phyloP scores from a whole-genome alignment of 345 rosid species.

The Linum lewisii region DNA sequence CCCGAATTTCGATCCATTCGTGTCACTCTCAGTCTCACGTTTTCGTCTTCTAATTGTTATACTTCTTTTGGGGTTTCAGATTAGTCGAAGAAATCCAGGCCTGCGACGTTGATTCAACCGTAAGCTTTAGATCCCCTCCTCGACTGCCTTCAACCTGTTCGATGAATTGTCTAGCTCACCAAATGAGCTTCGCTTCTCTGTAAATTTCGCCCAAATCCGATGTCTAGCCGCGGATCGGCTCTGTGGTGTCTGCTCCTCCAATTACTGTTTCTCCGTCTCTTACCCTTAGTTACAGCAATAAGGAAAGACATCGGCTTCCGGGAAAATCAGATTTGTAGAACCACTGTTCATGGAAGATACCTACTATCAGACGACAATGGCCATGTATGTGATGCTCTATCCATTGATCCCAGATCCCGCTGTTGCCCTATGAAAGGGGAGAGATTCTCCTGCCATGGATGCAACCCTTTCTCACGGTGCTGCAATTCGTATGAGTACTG shows the following conservation, averaged over 20 bases:
- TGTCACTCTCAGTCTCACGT: not conserved
- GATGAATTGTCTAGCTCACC: not conserved
- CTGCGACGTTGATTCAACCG: not conserved
- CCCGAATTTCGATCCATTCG: not conserved
- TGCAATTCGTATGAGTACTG: conserved; percentile 86
- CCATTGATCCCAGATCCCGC: conserved; percentile 61
- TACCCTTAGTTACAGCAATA: conserved; percentile 30
- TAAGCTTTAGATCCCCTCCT: not conserved
- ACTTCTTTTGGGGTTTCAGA: not conserved
- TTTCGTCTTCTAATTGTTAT: not conserved
- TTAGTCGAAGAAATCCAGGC: too few species aligned
- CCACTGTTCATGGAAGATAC: conserved; percentile 79
- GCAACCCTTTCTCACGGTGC: conserved; percentile 67
- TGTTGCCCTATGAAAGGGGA: conserved; percentile 80
- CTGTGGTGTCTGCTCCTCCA: conserved; percentile 23
- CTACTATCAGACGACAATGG: conserved; percentile 79
- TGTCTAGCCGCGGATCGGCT: conserved; percentile 31
- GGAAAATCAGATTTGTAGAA: conserved; percentile 46
- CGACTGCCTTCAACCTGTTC: not conserved
- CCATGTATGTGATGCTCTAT: conserved; percentile 74
- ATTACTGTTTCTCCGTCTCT: conserved; percentile 24
- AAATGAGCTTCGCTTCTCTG: not conserved
- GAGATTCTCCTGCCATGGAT: conserved; percentile 77
- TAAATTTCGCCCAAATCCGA: not conserved
- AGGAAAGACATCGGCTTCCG: conserved; percentile 57